phyloP scores from a whole-genome alignment of 2,329 filamentous ascomycete species.

The Decorospora gaudefroyi region DNA sequence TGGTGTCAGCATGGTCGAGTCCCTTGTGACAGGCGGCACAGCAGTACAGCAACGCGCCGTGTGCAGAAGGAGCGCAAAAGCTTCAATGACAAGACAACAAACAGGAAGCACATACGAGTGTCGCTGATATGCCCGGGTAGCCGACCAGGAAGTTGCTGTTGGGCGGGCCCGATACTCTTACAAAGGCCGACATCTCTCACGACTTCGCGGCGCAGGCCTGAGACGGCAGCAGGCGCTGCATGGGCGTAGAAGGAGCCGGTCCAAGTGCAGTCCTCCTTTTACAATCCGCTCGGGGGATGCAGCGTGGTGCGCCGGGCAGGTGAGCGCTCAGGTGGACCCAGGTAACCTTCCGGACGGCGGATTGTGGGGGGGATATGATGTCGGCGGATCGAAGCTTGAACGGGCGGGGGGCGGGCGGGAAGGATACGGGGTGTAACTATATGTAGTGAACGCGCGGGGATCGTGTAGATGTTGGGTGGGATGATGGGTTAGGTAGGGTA shows the following conservation, averaged over 20 bases:
- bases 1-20: constrained; percentile 29
- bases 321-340: constrained; percentile 20
- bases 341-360: constrained; percentile 29
- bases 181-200: constrained; percentile 67
- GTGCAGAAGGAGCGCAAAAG: constrained; percentile 7
- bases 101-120: constrained; percentile 69
- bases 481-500: constrained; percentile 13
- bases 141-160: constrained; percentile 97
- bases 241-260: constrained; percentile 33
- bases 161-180: constrained; percentile 94
- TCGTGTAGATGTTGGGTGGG: too few relatives aligned
- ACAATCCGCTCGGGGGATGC: constrained; percentile 3
- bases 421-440: constrained; percentile 4
- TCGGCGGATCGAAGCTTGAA: constrained; percentile 21
- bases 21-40: constrained; percentile 6
- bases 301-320: constrained; percentile 14
- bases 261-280: constrained; percentile 14
- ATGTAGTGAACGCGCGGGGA: constrained; percentile 16
- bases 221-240: constrained; percentile 41
- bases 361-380: constrained; percentile 28
- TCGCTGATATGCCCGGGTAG: constrained; percentile 97
- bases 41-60: constrained; percentile 2
- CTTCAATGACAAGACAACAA: constrained; percentile 4
- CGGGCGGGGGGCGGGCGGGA: constrained; percentile 26
- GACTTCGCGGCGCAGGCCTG: constrained; percentile 44